These are phyloP conservation scores for Otatea glauca DNA, from an alignment of 176 grass and related monocot genomes.

Conservation along the genomic window DNA sequence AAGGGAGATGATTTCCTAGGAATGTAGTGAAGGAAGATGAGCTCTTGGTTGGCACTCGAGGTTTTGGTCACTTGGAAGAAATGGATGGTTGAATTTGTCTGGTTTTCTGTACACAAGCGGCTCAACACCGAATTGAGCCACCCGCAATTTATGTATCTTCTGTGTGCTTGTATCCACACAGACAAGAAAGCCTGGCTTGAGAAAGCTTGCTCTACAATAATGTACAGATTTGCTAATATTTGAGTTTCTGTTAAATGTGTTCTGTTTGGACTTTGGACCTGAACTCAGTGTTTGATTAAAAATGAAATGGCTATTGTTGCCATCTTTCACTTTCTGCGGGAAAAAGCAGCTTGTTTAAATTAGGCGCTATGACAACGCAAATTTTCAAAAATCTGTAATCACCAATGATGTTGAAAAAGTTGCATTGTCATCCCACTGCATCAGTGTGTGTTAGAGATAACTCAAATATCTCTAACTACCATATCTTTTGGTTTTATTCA, in stretches of 20 bases:
- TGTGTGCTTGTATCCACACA: not conserved
- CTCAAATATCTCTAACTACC: too few relatives aligned
- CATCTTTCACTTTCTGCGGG: slow-evolving; percentile 18
- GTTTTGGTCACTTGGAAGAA: slow-evolving; percentile 22
- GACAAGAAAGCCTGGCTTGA: slow-evolving; percentile 5
- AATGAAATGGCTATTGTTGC: not conserved
- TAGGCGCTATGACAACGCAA: not conserved
- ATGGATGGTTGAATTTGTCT: slow-evolving; percentile 9
- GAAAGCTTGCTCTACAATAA: slow-evolving; percentile 41
- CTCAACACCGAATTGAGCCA: slow-evolving; percentile 49
- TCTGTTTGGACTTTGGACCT: not conserved
- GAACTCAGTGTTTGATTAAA: not conserved
- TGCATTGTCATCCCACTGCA: not conserved
- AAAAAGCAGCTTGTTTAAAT: not conserved
- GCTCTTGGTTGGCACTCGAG: not conserved
- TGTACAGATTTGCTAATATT: slow-evolving; percentile 21
- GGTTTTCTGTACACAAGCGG: not conserved
- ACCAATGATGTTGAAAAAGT: not conserved
- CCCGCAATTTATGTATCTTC: slow-evolving; percentile 26
- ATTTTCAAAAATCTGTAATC: not conserved
- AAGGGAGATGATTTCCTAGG: slow-evolving; percentile 26
- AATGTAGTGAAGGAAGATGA: slow-evolving; percentile 32
- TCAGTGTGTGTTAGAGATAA: not conserved
- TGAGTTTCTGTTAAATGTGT: slow-evolving; percentile 12
- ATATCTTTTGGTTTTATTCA: too few relatives aligned